Evolutionary conservation across 2,329 filamentous ascomycete species (phyloP).

Genomic region (Lasiodiplodia citricola): DNA sequence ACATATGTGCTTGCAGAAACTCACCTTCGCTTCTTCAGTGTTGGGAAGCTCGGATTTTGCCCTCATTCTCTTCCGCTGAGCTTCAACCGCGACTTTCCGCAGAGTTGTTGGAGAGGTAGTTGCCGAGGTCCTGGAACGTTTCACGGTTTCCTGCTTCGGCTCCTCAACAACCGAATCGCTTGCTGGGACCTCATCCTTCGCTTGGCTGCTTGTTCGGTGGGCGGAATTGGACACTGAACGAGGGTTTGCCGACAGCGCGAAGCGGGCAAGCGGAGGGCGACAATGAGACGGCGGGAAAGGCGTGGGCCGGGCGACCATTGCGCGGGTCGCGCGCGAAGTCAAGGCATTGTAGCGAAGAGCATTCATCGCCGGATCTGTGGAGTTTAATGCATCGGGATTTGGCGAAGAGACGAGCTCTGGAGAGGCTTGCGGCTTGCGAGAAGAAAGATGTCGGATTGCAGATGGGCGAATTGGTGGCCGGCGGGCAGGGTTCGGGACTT

Average conservation of each 20-base stretch:
- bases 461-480: background rate
- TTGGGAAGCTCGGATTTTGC: constrained; percentile 42
- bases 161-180: background rate
- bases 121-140: constrained; percentile 27
- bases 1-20: background rate
- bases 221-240: constrained; percentile 5
- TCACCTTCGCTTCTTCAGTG: constrained; percentile 38
- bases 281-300: background rate
- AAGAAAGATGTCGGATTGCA: background rate
- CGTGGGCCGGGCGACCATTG: constrained; percentile 11
- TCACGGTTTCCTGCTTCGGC: background rate
- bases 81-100: constrained; percentile 83
- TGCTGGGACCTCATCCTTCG: background rate
- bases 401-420: background rate
- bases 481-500: constrained; percentile 11
- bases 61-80: constrained; percentile 64
- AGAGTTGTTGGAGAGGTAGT: constrained; percentile 69
- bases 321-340: constrained; percentile 28
- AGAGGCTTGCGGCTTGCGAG: background rate
- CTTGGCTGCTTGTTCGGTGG: background rate
- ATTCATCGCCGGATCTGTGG: constrained; percentile 34
- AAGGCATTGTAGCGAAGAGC: constrained; percentile 32
- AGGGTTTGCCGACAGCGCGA: background rate
- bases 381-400: background rate
- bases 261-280: background rate